Conservation (phyloP, 164 flowering plant genomes). For the Umbellularia californica region DNA sequence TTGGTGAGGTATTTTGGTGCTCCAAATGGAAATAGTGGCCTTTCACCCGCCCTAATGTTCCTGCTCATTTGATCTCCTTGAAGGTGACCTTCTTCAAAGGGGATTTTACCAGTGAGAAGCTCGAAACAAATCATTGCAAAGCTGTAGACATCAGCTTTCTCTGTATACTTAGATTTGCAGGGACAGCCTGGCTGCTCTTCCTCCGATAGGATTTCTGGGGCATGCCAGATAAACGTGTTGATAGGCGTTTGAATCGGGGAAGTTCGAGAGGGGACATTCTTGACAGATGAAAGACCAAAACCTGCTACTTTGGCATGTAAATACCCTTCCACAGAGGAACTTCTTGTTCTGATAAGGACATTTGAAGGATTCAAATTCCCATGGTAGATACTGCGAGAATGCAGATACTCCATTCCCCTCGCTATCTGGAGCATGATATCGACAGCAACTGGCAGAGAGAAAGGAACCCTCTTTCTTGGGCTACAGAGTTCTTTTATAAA, state of each 20-base stretch:
- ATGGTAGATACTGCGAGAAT: conserved; percentile 55
- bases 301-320: conserved; percentile 61
- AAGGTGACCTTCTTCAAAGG: conserved; percentile 81
- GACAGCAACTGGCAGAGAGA: conserved; percentile 57
- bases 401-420: conserved; percentile 93
- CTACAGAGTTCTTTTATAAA: conserved; percentile 54
- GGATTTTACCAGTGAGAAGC: conserved; percentile 82
- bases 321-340: conserved; percentile 43
- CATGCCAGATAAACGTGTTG: conserved; percentile 60
- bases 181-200: conserved; percentile 38
- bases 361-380: conserved; percentile 74
- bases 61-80: conserved; percentile 84
- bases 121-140: conserved; percentile 88
- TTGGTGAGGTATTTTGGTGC: conserved; percentile 65
- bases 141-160: conserved; percentile 91
- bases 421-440: conserved; percentile 92
- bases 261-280: conserved; percentile 15
- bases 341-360: conserved; percentile 50
- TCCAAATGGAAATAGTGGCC: conserved; percentile 77
- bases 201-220: conserved; percentile 81
- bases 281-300: conserved; percentile 49
- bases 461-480: conserved; percentile 47
- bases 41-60: conserved; percentile 80
- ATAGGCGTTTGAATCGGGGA: conserved; percentile 23
- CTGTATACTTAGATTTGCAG: conserved; percentile 34